These are phyloP conservation scores for Myriosclerotinia curreyana DNA, from an alignment of 2,329 filamentous ascomycete genomes.

Conservation along the genomic window DNA sequence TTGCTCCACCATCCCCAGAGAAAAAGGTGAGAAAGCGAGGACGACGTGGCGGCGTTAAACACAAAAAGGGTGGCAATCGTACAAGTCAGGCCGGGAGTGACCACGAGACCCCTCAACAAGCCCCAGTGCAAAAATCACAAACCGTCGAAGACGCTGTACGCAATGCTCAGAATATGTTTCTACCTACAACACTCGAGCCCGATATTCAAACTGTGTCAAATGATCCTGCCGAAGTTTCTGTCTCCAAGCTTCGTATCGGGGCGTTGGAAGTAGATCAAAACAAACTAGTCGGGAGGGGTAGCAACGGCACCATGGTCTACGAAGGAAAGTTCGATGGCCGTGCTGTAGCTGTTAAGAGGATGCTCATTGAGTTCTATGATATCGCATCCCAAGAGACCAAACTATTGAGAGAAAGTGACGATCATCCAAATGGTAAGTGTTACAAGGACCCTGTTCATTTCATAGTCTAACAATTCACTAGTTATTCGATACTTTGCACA, in stretches of 20 bases:
- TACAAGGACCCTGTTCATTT: not conserved
- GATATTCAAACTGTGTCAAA: conserved; percentile 58
- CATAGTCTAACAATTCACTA: conserved; percentile 40
- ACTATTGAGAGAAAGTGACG: conserved; percentile 85
- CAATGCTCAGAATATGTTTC: conserved; percentile 57
- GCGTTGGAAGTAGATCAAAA: conserved; percentile 63
- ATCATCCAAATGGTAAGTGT: conserved; percentile 74
- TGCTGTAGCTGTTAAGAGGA: conserved; percentile 91
- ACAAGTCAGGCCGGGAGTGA: conserved; percentile 48
- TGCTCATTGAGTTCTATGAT: conserved; percentile 94
- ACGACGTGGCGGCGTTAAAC: conserved; percentile 67
- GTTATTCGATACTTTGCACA: conserved; percentile 97
- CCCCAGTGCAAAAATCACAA: conserved; percentile 31
- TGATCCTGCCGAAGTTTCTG: conserved; percentile 58
- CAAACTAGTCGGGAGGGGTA: conserved; percentile 70
- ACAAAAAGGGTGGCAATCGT: conserved; percentile 50
- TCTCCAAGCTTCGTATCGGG: conserved; percentile 58
- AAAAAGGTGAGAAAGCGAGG: conserved; percentile 63
- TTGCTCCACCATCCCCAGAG: conserved; percentile 41
- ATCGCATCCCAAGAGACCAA: conserved; percentile 93
- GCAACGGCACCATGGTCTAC: conserved; percentile 95
- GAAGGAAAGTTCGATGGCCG: conserved; percentile 91
- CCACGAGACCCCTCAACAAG: conserved; percentile 17
- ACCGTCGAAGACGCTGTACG: conserved; percentile 60
- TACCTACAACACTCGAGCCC: conserved; percentile 53